A percentile compares a stretch with the other conserved stretches of the same genome.
phyloP scores from a whole-genome alignment of 495 filamentous ascomycete genomes.

The Tuber melanosporum region DNA sequence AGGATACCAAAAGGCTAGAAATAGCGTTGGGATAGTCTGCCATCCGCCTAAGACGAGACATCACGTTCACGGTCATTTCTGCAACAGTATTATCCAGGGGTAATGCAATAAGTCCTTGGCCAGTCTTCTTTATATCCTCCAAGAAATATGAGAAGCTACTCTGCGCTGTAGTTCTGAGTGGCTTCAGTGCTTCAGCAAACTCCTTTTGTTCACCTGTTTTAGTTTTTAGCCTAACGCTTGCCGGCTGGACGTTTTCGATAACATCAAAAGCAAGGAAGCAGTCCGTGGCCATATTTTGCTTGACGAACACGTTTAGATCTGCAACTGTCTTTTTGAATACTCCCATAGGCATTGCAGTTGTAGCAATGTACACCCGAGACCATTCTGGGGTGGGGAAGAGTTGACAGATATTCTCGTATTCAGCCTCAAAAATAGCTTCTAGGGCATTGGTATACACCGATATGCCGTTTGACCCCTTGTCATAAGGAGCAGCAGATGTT shows the following conservation, averaged over 20 bases:
- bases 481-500: constrained; percentile 70
- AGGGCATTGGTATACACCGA: constrained; percentile 80
- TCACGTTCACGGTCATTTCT: constrained; percentile 71
- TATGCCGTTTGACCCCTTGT: constrained; percentile 87
- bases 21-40: constrained; percentile 81
- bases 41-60: constrained; percentile 80
- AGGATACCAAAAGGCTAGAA: constrained; percentile 78
- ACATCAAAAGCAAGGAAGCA: constrained; percentile 96
- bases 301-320: constrained; percentile 85
- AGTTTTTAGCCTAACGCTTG: constrained; percentile 70
- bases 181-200: constrained; percentile 77
- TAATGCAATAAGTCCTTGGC: constrained; percentile 56
- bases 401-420: constrained; percentile 78
- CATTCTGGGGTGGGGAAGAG: constrained; percentile 82
- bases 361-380: constrained; percentile 66
- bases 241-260: constrained; percentile 76
- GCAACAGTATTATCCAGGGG: constrained; percentile 73
- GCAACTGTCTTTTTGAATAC: constrained; percentile 80
- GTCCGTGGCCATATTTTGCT: constrained; percentile 77
- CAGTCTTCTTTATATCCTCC: constrained; percentile 72
- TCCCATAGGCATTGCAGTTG: constrained; percentile 65
- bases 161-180: constrained; percentile 86
- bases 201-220: constrained; percentile 81
- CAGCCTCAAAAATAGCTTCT: constrained; percentile 75
- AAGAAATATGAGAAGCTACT: constrained; percentile 74